A percentile compares a stretch with the other conserved stretches of the same genome.
Evolutionary conservation across 2,329 filamentous ascomycete genomes (phyloP).

Genomic region (Fusarium mundagurra): DNA sequence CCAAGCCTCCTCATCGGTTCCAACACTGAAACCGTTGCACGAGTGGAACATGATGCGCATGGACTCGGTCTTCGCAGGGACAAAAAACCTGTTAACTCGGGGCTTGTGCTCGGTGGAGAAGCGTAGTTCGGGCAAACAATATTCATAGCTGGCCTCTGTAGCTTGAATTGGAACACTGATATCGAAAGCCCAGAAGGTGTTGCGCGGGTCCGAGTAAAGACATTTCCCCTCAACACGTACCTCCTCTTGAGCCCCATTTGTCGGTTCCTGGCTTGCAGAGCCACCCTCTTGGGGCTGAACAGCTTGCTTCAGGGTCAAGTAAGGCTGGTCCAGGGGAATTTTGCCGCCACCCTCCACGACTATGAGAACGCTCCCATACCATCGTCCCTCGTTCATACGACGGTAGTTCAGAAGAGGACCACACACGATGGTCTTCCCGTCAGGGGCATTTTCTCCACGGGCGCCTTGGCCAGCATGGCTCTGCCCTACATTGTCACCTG

Average conservation of each 20-base stretch:
- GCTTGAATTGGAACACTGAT: slow-evolving; percentile 78
- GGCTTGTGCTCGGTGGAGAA: slow-evolving; percentile 67
- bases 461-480: slow-evolving; percentile 40
- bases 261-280: slow-evolving; percentile 38
- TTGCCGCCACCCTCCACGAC: slow-evolving; percentile 78
- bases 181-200: slow-evolving; percentile 95
- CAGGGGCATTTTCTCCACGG: slow-evolving; percentile 41
- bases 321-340: slow-evolving; percentile 66
- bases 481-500: slow-evolving; percentile 37
- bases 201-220: slow-evolving; percentile 71
- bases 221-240: slow-evolving; percentile 51
- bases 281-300: slow-evolving; percentile 38
- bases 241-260: slow-evolving; percentile 56
- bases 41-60: slow-evolving; percentile 99
- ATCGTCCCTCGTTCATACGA: slow-evolving; percentile 75
- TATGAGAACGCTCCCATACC: slow-evolving; percentile 87
- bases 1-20: slow-evolving; percentile 85
- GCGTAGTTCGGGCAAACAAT: slow-evolving; percentile 73
- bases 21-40: slow-evolving; percentile 94
- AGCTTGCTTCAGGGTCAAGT: slow-evolving; percentile 63
- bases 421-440: slow-evolving; percentile 71
- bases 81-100: slow-evolving; percentile 78
- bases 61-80: slow-evolving; percentile 82
- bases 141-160: slow-evolving; percentile 80
- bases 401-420: slow-evolving; percentile 83